These are phyloP conservation scores for Arctium lappa DNA, from an alignment of 129 eudicot genomes.

Conservation along the genomic window DNA sequence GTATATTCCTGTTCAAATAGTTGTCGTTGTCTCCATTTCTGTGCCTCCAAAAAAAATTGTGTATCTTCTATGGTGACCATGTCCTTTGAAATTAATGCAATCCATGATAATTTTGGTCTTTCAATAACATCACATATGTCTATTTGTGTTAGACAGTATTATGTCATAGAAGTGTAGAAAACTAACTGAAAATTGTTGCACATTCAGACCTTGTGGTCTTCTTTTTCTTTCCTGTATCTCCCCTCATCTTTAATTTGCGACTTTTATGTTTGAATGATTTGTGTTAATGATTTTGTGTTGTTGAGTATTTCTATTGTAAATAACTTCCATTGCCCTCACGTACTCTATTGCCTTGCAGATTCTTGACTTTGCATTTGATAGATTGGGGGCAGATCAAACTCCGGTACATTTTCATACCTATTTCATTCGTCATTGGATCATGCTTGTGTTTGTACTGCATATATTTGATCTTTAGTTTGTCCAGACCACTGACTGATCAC, in stretches of 20 bases:
- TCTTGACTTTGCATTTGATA: conserved; percentile 95
- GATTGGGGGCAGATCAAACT: conserved; percentile 81
- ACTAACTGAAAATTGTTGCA: background rate
- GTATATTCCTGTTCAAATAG: background rate
- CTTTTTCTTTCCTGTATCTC: background rate
- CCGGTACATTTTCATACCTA: conserved; percentile 49
- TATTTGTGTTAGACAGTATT: background rate
- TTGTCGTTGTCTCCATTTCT: background rate
- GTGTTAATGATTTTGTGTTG: conserved; percentile 7
- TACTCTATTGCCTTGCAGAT: conserved; percentile 46
- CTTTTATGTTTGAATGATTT: conserved; percentile 2
- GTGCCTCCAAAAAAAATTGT: background rate
- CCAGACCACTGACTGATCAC: background rate
- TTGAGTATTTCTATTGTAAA: conserved; percentile 1
- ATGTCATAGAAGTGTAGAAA: background rate
- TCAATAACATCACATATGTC: background rate
- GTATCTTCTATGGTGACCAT: background rate
- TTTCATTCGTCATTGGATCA: background rate
- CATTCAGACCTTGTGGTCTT: background rate
- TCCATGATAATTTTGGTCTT: background rate
- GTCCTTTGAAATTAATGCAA: background rate
- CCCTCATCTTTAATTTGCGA: background rate
- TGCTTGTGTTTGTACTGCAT: background rate
- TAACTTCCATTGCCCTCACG: background rate
- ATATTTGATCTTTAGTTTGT: background rate